Conservation (phyloP, 257 asterid genomes). For the Solanum okadae region DNA sequence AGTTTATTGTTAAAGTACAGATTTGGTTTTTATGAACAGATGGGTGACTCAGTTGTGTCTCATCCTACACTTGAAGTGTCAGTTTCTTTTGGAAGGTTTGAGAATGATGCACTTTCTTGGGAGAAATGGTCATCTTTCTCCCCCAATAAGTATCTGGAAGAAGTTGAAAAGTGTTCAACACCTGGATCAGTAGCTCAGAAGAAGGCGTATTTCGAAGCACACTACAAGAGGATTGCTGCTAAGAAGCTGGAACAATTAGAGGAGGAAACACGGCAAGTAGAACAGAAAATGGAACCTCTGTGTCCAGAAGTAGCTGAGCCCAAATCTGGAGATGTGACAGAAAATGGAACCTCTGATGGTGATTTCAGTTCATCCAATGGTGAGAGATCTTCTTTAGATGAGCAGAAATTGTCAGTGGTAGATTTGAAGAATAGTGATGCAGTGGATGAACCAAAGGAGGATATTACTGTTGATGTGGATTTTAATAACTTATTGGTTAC, state of each 20-base stretch:
- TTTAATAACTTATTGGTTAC: slow-evolving; percentile 8
- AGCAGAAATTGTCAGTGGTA: neutral
- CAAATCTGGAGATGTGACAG: slow-evolving; percentile 7
- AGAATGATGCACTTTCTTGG: slow-evolving; percentile 81
- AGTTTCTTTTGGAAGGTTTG: slow-evolving; percentile 87
- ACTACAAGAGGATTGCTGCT: slow-evolving; percentile 84
- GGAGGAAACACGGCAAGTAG: slow-evolving; percentile 31
- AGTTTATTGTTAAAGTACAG: slow-evolving; percentile 4
- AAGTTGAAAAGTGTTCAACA: slow-evolving; percentile 73
- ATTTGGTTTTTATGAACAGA: slow-evolving; percentile 43
- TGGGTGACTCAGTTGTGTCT: slow-evolving; percentile 54
- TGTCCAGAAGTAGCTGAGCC: slow-evolving; percentile 13
- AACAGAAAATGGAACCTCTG: slow-evolving; percentile 1
- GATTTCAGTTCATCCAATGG: slow-evolving; percentile 9
- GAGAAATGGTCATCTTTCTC: slow-evolving; percentile 95
- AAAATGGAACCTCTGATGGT: neutral
- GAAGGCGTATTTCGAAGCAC: slow-evolving; percentile 94
- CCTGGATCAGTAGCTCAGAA: slow-evolving; percentile 95
- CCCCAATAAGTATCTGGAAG: slow-evolving; percentile 87
- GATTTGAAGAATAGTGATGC: neutral
- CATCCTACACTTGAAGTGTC: slow-evolving; percentile 62
- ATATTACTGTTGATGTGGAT: slow-evolving; percentile 13
- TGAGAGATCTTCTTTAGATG: slow-evolving; percentile 19
- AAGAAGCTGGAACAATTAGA: slow-evolving; percentile 60
- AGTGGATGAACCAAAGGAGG: slow-evolving; percentile 21